A percentile compares a stretch with the other conserved stretches of the same genome.
phyloP scores from a whole-genome alignment of 1,139 yeast species.

The Blastobotrys elegans region DNA sequence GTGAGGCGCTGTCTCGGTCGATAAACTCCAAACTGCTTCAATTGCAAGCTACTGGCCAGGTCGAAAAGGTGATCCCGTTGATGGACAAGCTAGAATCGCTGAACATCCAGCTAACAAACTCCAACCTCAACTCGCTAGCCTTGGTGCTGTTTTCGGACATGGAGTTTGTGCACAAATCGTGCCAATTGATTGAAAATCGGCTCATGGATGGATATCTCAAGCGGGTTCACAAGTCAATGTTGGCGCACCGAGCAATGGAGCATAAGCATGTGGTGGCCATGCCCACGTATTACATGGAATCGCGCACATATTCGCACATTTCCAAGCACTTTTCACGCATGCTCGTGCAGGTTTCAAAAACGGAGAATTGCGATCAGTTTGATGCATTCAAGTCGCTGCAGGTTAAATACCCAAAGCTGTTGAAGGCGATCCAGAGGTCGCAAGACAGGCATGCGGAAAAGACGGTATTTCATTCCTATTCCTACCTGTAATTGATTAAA shows the following conservation, averaged over 20 bases:
- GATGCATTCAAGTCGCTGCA: background rate
- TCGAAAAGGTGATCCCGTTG: constrained; percentile 14
- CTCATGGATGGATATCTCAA: constrained; percentile 28
- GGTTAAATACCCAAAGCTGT: background rate
- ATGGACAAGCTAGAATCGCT: constrained; percentile 31
- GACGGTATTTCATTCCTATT: background rate
- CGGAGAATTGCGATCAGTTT: background rate
- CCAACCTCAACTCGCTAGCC: constrained; percentile 38
- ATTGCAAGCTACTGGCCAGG: constrained; percentile 13
- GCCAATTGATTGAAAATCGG: constrained; percentile 37
- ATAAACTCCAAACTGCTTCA: constrained; percentile 32
- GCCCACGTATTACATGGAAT: background rate
- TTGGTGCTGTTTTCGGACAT: constrained; percentile 26
- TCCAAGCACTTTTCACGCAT: background rate
- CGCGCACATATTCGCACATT: background rate
- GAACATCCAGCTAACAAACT: constrained; percentile 38
- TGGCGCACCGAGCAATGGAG: background rate
- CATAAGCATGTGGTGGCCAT: background rate
- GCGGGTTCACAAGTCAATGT: background rate
- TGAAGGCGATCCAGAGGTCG: background rate
- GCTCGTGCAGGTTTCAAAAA: background rate
- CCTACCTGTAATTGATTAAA: background rate
- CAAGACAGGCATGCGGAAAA: background rate
- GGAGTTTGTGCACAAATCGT: constrained; percentile 34
- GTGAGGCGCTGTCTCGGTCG: constrained; percentile 25